Percentiles rank a stretch among this genome's conserved stretches.
Evolutionary conservation across 805 yeast genomes (phyloP).

Genomic region (Myxozyma vanderwaltii): DNA sequence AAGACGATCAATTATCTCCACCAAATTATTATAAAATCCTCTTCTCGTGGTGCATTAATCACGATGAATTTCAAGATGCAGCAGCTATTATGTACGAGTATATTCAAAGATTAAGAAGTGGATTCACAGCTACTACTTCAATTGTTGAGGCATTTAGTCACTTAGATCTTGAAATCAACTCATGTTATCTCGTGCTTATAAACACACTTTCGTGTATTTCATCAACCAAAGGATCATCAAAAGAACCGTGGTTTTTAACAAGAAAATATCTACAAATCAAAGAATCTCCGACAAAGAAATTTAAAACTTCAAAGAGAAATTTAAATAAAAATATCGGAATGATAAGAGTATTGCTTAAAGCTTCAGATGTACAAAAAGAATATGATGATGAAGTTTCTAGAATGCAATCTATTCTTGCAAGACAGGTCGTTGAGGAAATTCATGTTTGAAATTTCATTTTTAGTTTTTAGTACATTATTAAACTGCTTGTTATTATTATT

Average conservation of each 20-base stretch:
- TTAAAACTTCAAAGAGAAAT: neutral
- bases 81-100: conserved; percentile 45
- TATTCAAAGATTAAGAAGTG: conserved; percentile 38
- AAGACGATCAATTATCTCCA: neutral
- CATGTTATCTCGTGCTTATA: conserved; percentile 32
- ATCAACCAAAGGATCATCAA: conserved; percentile 27
- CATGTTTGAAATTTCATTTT: neutral
- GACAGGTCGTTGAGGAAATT: conserved; percentile 11
- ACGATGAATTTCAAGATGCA: conserved; percentile 55
- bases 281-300: neutral
- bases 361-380: conserved; percentile 26
- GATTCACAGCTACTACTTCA: conserved; percentile 10
- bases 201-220: conserved; percentile 33
- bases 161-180: conserved; percentile 30
- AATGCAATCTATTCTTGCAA: conserved; percentile 24
- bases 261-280: neutral
- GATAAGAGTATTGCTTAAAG: conserved; percentile 17
- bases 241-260: conserved; percentile 47
- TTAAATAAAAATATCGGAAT: neutral
- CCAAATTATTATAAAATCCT: conserved; percentile 54
- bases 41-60: conserved; percentile 54
- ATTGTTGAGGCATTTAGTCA: conserved; percentile 23
- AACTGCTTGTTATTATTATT: too few relatives aligned
- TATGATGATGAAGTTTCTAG: conserved; percentile 23
- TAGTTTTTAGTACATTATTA: too few relatives aligned